Conservation (phyloP, 1,139 yeast genomes). For the Yamadazyma oceani region DNA sequence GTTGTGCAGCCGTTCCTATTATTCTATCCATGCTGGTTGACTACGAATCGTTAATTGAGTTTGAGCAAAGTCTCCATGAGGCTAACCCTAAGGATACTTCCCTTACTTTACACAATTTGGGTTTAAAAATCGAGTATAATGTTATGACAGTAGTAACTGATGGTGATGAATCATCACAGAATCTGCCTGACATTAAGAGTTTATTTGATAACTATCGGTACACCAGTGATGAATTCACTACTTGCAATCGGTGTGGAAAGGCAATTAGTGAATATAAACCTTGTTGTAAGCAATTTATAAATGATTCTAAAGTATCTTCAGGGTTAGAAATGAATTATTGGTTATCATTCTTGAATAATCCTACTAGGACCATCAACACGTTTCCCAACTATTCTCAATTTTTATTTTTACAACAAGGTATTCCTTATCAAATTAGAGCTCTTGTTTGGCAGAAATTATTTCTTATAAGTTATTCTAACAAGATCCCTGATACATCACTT, state of each 20-base stretch:
- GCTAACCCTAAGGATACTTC: conserved; percentile 21
- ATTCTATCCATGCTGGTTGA: conserved; percentile 21
- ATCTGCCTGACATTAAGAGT: conserved; percentile 9
- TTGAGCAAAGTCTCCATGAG: conserved; percentile 41
- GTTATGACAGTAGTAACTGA: no score
- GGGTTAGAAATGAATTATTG: conserved; percentile 43
- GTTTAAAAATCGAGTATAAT: conserved; percentile 29
- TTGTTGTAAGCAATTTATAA: conserved; percentile 14
- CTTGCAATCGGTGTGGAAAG: conserved; percentile 27
- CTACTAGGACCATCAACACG: conserved; percentile 45
- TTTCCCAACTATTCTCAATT: conserved; percentile 49
- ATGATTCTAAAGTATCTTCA: conserved; percentile 19
- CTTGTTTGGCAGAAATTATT: conserved; percentile 40
- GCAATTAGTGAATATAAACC: conserved; percentile 7
- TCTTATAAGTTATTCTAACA: conserved; percentile 27
- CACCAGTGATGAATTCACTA: conserved; percentile 34
- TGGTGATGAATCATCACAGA: no score
- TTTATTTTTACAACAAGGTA: conserved; percentile 40
- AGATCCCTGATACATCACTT: conserved; percentile 37
- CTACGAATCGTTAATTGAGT: conserved; percentile 40
- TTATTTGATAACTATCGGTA: conserved; percentile 26
- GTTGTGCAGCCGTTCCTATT: no score
- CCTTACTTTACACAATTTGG: conserved; percentile 32
- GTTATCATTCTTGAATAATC: conserved; percentile 46
- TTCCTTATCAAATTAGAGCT: conserved; percentile 39